Evolutionary conservation across 495 filamentous ascomycete species (phyloP).

Genomic region (Polyplosphaeria fusca): DNA sequence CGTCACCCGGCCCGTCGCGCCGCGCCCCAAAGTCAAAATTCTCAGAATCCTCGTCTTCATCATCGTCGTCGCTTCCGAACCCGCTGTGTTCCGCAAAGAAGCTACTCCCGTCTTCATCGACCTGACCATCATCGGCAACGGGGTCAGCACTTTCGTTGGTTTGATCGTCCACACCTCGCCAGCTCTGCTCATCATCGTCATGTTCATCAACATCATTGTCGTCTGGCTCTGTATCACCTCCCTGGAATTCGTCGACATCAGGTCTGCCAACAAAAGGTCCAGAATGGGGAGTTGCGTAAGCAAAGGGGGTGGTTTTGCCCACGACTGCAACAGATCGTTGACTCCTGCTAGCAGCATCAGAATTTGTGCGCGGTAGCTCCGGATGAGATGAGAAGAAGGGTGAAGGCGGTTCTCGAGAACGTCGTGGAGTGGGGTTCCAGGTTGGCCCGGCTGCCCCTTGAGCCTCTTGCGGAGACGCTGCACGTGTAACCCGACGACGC

Average conservation of each 20-base stretch:
- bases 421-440: conserved; percentile 20
- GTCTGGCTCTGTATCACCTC: conserved; percentile 26
- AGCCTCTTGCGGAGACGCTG: conserved; percentile 12
- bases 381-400: conserved; percentile 25
- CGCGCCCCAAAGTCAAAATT: background rate
- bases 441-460: background rate
- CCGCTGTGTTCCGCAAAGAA: conserved; percentile 19
- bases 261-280: conserved; percentile 7
- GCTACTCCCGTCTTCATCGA: conserved; percentile 3
- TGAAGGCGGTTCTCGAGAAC: conserved; percentile 17
- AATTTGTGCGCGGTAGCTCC: conserved; percentile 13
- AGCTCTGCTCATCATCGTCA: conserved; percentile 22
- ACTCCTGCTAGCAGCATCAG: conserved; percentile 20
- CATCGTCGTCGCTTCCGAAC: conserved; percentile 16
- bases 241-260: background rate
- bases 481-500: conserved; percentile 20
- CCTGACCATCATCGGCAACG: background rate
- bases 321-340: conserved; percentile 12
- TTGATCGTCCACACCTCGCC: conserved; percentile 14
- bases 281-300: conserved; percentile 31
- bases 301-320: conserved; percentile 21
- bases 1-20: conserved; percentile 17
- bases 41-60: background rate
- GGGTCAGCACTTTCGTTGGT: conserved; percentile 1
- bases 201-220: conserved; percentile 13